Evolutionary conservation across 192 early-diverging fungal species (phyloP).

Genomic region (Backusella liffmaniae): DNA sequence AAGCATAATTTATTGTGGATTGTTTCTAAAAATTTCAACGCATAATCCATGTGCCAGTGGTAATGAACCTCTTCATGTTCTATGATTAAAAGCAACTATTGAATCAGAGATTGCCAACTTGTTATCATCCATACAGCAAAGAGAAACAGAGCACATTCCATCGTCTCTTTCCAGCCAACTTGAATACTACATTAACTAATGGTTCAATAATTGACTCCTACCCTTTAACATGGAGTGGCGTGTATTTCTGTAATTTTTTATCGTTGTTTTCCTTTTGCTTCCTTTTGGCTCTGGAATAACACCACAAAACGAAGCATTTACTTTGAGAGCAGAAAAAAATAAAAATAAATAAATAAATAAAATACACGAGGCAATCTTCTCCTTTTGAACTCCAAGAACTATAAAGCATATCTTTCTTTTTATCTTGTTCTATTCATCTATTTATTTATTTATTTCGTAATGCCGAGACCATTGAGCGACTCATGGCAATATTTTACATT

Average conservation of each 20-base stretch:
- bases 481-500: conserved; percentile 17
- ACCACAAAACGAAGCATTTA: background rate
- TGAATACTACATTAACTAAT: background rate
- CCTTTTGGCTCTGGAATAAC: no score
- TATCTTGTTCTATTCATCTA: background rate
- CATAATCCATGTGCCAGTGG: background rate
- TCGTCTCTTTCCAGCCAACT: background rate
- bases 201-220: background rate
- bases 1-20: background rate
- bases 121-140: background rate
- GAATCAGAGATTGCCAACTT: background rate
- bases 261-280: background rate
- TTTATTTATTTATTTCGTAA: background rate
- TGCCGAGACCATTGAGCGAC: conserved; percentile 21
- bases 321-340: background rate
- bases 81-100: background rate
- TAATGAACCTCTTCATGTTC: background rate
- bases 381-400: background rate
- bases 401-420: background rate
- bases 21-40: background rate
- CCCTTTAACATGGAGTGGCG: accelerated
- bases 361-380: background rate
- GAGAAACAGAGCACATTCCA: background rate
- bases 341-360: background rate
- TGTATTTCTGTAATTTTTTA: background rate